These are phyloP conservation scores for Zygotorulaspora florentina DNA, from an alignment of 805 yeast species.

Conservation along the genomic window DNA sequence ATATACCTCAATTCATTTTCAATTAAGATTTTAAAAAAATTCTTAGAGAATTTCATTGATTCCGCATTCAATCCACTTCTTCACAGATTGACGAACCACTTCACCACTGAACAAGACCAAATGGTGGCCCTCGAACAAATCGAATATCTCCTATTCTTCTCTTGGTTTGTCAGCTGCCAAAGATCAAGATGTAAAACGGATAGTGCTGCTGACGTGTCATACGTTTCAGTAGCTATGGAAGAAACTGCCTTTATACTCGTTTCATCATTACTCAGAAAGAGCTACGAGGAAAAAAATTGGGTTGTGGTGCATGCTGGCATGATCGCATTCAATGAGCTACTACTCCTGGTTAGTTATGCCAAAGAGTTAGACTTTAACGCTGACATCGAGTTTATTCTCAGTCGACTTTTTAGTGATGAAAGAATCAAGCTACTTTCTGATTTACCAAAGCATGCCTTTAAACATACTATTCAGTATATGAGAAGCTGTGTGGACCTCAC, in stretches of 20 bases:
- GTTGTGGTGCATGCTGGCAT: conserved; percentile 66
- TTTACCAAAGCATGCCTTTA: conserved; percentile 60
- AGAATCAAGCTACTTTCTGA: conserved; percentile 49
- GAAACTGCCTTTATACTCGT: conserved; percentile 58
- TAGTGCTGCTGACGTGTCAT: conserved; percentile 32
- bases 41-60: conserved; percentile 59
- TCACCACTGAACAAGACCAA: conserved; percentile 40
- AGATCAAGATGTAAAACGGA: conserved; percentile 36
- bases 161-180: conserved; percentile 78
- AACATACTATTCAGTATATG: conserved; percentile 59
- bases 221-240: conserved; percentile 53
- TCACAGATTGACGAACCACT: conserved; percentile 45
- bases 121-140: conserved; percentile 31
- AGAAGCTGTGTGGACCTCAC: conserved; percentile 60
- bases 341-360: conserved; percentile 44
- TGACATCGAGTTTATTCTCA: conserved; percentile 52
- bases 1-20: conserved; percentile 34
- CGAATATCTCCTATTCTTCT: conserved; percentile 54
- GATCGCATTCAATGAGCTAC: conserved; percentile 60
- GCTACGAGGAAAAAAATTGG: conserved; percentile 45
- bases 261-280: conserved; percentile 37
- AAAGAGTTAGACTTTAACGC: conserved; percentile 36
- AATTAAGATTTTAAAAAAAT: conserved; percentile 36
- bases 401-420: conserved; percentile 68
- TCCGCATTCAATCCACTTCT: conserved; percentile 71